Conservation (phyloP, 768 basidiomycete species). For the Pisolithus sp. region DNA sequence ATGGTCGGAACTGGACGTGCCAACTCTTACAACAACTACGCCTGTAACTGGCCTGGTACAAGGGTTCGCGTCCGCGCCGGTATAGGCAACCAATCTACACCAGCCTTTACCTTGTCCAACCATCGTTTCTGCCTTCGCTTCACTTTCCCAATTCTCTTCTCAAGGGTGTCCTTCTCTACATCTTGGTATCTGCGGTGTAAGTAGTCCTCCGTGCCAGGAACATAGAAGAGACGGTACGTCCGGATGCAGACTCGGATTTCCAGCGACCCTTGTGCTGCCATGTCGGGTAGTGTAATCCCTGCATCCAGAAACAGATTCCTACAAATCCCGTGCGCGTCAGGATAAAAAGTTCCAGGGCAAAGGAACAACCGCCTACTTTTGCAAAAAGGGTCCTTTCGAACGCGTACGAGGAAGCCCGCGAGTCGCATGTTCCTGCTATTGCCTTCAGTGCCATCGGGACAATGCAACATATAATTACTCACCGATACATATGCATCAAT, state of each 20-base stretch:
- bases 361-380: conserved; percentile 39
- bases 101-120: conserved; percentile 14
- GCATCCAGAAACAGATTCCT: conserved; percentile 18
- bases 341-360: neutral
- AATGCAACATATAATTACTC: conserved; percentile 11
- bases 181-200: conserved; percentile 42
- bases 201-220: conserved; percentile 60
- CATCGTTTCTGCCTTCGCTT: conserved; percentile 16
- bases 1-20: too few relatives aligned
- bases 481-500: conserved; percentile 73
- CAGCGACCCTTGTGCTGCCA: conserved; percentile 51
- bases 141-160: conserved; percentile 7
- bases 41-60: neutral
- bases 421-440: conserved; percentile 48
- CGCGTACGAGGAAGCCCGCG: conserved; percentile 44
- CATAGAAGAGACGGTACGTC: conserved; percentile 79
- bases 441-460: neutral
- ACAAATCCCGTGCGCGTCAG: conserved; percentile 1
- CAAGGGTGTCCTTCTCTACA: conserved; percentile 33
- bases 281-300: conserved; percentile 32
- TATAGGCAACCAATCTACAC: neutral
- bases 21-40: too few relatives aligned
- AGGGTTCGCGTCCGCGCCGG: neutral
- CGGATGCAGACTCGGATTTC: conserved; percentile 83
- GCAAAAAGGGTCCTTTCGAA: conserved; percentile 57